Evolutionary conservation across 371 early-diverging fungal genomes (phyloP).

Genomic region (Mortierella sp.): DNA sequence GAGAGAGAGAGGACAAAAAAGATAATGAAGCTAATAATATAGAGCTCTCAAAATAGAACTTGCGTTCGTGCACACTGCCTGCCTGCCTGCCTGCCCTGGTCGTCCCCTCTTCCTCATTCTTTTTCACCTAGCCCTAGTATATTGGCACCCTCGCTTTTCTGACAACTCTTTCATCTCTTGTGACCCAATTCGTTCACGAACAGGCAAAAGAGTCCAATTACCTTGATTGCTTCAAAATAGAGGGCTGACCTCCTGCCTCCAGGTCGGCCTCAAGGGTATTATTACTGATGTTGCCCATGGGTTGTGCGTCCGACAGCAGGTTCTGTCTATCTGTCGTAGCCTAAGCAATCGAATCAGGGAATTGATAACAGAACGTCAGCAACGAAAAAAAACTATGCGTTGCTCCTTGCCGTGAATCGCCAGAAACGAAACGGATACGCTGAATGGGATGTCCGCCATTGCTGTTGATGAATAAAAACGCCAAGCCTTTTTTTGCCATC

Average conservation of each 20-base stretch:
- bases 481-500: not conserved
- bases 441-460: not conserved
- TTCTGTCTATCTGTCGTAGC: slow-evolving; percentile 18
- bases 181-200: not conserved
- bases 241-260: slow-evolving; percentile 15
- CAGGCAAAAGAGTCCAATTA: not conserved
- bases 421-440: too few species aligned
- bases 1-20: not conserved
- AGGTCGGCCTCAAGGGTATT: slow-evolving; percentile 17
- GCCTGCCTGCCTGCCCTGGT: too few species aligned
- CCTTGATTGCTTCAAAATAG: slow-evolving; percentile 26
- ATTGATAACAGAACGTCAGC: not conserved
- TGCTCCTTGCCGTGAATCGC: not conserved
- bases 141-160: too few species aligned
- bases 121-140: too few species aligned
- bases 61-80: not conserved
- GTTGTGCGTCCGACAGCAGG: slow-evolving; percentile 27
- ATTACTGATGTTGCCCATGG: slow-evolving; percentile 14
- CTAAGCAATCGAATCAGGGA: not conserved
- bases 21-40: not conserved
- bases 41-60: not conserved
- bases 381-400: too few species aligned
- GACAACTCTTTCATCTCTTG: too few species aligned
- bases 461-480: not conserved
- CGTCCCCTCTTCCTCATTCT: too few species aligned